Percentiles rank a stretch among this genome's conserved stretches.
Conservation (phyloP, 148 eudicot genomes). For the Amaranthus palmeri region DNA sequence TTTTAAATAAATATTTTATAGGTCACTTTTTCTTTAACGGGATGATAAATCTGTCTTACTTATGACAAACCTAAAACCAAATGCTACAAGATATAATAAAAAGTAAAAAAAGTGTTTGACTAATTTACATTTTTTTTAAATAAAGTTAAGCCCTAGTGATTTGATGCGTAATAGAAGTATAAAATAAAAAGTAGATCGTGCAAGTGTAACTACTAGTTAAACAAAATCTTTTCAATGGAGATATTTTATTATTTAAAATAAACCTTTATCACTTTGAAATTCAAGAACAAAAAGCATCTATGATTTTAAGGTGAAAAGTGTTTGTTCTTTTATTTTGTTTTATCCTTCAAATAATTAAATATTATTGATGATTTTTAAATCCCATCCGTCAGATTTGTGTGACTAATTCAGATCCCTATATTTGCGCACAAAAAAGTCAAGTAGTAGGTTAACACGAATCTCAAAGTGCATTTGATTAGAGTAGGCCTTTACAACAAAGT, state of each 20-base stretch:
- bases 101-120: no score
- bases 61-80: no score
- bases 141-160: no score
- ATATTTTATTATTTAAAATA: not conserved
- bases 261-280: slow-evolving; percentile 9
- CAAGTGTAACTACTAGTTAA: no score
- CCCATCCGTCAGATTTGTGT: slow-evolving; percentile 24
- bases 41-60: no score
- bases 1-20: no score
- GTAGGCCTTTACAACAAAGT: not conserved
- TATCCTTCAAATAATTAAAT: not conserved
- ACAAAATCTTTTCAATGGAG: not conserved
- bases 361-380: slow-evolving; percentile 4
- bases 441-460: slow-evolving; percentile 33
- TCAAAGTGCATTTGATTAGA: slow-evolving; percentile 19
- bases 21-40: no score
- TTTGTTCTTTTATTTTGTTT: not conserved
- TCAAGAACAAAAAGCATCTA: slow-evolving; percentile 8
- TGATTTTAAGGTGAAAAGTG: slow-evolving; percentile 10
- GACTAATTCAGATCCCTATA: slow-evolving; percentile 31
- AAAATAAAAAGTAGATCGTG: no score
- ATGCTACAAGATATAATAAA: no score
- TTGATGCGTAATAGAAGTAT: no score
- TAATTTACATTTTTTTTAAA: no score
- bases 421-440: slow-evolving; percentile 36